Percentiles rank a stretch among this genome's conserved stretches.
These are phyloP conservation scores for Neonectria ditissima DNA, from an alignment of 2,329 filamentous ascomycete species.

Conservation along the genomic window DNA sequence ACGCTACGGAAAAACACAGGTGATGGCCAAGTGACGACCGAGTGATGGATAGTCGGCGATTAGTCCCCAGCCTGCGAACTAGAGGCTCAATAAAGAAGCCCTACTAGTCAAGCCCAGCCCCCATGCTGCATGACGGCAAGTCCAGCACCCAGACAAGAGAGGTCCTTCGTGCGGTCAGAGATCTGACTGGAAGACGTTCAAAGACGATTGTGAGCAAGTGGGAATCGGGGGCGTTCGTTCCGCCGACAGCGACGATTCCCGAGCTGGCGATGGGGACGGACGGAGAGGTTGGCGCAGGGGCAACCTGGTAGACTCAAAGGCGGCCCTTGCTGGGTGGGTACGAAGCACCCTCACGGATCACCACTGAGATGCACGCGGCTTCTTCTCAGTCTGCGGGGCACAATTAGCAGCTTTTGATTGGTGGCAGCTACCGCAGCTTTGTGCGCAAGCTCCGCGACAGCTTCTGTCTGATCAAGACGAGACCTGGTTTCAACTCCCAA, in stretches of 20 bases:
- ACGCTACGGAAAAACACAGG: background rate
- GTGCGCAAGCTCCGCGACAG: slow-evolving; percentile 27
- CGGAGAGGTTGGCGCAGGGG: slow-evolving; percentile 18
- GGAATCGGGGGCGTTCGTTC: slow-evolving; percentile 1
- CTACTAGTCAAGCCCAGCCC: slow-evolving; percentile 1
- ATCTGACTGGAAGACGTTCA: background rate
- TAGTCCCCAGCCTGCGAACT: background rate
- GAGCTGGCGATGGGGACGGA: slow-evolving; percentile 5
- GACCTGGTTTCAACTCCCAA: slow-evolving; percentile 34
- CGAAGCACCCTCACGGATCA: background rate
- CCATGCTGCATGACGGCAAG: background rate
- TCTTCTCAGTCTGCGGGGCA: slow-evolving; percentile 30
- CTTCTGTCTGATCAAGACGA: slow-evolving; percentile 27
- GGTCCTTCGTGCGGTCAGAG: background rate
- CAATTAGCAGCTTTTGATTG: slow-evolving; percentile 32
- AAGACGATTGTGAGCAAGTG: slow-evolving; percentile 3
- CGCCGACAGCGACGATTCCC: slow-evolving; percentile 20
- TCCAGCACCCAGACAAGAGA: background rate
- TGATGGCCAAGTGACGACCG: slow-evolving; percentile 1
- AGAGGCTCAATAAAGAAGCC: background rate
- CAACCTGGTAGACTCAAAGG: slow-evolving; percentile 9
- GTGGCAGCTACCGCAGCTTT: slow-evolving; percentile 32
- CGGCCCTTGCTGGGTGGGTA: background rate
- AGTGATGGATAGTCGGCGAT: background rate
- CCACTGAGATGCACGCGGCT: slow-evolving; percentile 9